Conservation (phyloP, 495 filamentous ascomycete species). For the Clohesyomyces aquaticus region DNA sequence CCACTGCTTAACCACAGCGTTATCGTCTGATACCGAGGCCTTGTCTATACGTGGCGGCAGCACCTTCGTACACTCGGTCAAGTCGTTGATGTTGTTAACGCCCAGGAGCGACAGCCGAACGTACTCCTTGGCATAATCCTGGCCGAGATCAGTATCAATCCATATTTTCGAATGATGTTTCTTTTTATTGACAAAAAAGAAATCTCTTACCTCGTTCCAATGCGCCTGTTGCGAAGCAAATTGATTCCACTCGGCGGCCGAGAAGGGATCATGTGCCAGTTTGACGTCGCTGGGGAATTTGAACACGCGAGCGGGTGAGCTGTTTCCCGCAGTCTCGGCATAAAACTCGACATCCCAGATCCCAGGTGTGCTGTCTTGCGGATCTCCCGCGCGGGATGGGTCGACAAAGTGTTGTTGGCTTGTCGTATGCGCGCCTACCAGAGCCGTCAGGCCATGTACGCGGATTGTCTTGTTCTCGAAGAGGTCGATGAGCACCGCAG, state of each 20-base stretch:
- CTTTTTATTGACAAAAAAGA: too few relatives aligned
- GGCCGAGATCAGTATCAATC: too few relatives aligned
- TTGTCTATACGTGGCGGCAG: too few relatives aligned
- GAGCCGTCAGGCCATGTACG: conserved; percentile 51
- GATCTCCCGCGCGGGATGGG: conserved; percentile 32
- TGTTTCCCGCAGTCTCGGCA: conserved; percentile 44
- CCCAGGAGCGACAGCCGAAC: conserved; percentile 51
- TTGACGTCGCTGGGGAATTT: conserved; percentile 53
- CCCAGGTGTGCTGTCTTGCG: conserved; percentile 52
- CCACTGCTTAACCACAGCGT: too few relatives aligned
- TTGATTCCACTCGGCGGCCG: conserved; percentile 44
- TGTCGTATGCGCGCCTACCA: conserved; percentile 57
- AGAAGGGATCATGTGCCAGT: conserved; percentile 47
- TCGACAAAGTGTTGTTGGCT: conserved; percentile 54
- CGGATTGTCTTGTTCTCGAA: conserved; percentile 56
- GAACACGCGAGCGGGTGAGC: conserved; percentile 46
- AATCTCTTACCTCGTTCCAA: too few relatives aligned
- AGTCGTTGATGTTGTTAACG: conserved; percentile 52
- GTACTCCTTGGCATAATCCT: conserved; percentile 52
- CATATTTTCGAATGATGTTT: too few relatives aligned
- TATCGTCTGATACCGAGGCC: too few relatives aligned
- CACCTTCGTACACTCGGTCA: conserved; percentile 51
- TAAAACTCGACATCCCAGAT: conserved; percentile 55
- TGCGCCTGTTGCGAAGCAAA: too few relatives aligned
- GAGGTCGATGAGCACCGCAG: conserved; percentile 49